A percentile compares a stretch with the other conserved stretches of the same genome.
These are phyloP conservation scores for Oryza coarctata DNA, from an alignment of 176 grass and related monocot genomes.

Conservation along the genomic window DNA sequence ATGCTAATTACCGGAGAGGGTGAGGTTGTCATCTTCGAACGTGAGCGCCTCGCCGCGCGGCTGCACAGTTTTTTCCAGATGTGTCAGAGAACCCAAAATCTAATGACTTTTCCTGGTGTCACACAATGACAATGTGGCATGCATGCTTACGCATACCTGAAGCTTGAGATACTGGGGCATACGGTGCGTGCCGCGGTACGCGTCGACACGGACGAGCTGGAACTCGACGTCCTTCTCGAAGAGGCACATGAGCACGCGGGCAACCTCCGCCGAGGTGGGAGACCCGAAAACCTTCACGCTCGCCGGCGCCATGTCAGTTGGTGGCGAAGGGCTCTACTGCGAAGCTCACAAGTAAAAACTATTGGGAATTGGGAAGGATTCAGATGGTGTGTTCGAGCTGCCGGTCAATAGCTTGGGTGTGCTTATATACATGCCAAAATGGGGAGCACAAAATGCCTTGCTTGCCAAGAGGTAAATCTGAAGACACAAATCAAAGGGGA, in stretches of 20 bases:
- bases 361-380: neutral
- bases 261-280: conserved; percentile 77
- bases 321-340: neutral
- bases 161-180: conserved; percentile 96
- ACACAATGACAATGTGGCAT: neutral
- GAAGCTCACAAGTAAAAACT: neutral
- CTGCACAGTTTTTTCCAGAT: conserved; percentile 8
- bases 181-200: conserved; percentile 59
- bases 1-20: conserved; percentile 69
- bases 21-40: conserved; percentile 79
- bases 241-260: conserved; percentile 84
- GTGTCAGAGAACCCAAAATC: neutral
- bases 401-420: neutral
- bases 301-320: conserved; percentile 35
- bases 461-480: conserved; percentile 53
- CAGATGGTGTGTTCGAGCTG: neutral
- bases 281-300: conserved; percentile 89
- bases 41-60: conserved; percentile 81
- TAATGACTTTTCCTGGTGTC: neutral
- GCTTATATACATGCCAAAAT: conserved; percentile 54
- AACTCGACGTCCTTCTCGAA: conserved; percentile 98
- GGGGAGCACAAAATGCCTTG: conserved; percentile 49
- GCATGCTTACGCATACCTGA: conserved; percentile 32
- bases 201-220: conserved; percentile 91
- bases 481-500: conserved; percentile 43